A percentile compares a stretch with the other conserved stretches of the same genome.
These are phyloP conservation scores for Aspergillus persii DNA, from an alignment of 2,329 filamentous ascomycete species.

Conservation along the genomic window DNA sequence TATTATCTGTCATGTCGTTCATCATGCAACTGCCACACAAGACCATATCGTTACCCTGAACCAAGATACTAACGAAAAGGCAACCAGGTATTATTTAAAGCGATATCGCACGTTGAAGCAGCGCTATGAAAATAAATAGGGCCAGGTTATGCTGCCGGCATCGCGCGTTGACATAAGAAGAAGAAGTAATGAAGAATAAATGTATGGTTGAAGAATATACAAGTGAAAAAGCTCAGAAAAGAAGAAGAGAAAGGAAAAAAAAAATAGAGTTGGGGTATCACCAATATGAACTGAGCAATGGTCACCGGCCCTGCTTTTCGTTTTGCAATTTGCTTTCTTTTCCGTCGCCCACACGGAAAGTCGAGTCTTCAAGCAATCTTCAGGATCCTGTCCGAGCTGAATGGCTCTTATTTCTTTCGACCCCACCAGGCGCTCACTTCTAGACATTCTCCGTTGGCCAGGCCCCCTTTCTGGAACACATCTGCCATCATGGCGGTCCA, in stretches of 20 bases:
- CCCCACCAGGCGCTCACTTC: constrained; percentile 66
- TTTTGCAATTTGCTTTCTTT: constrained; percentile 9
- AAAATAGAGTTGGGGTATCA: constrained; percentile 35
- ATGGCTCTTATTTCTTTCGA: constrained; percentile 47
- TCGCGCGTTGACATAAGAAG: constrained; percentile 12
- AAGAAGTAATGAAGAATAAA: constrained; percentile 23
- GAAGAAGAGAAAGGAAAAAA: constrained; percentile 17
- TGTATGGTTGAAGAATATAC: constrained; percentile 14
- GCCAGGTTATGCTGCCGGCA: constrained; percentile 7
- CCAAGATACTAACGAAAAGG: constrained; percentile 22
- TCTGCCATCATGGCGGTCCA: constrained; percentile 82
- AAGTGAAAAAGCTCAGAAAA: constrained; percentile 8
- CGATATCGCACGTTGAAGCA: constrained; percentile 63
- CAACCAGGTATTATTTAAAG: constrained; percentile 80
- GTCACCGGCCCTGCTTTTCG: constrained; percentile 22
- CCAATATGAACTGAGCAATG: constrained; percentile 37
- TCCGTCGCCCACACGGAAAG: constrained; percentile 28
- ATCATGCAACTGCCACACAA: constrained; percentile 18
- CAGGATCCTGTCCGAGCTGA: constrained; percentile 6
- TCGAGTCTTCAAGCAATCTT: constrained; percentile 20
- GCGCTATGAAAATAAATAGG: constrained; percentile 56
- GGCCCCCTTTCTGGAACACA: constrained; percentile 73
- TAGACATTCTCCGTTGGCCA: constrained; percentile 80
- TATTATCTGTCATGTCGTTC: constrained; percentile 21
- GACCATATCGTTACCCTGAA: constrained; percentile 3